Base-by-base conservation (phyloP, 768 basidiomycete genomes). In the Holtermannia corniformis region DNA sequence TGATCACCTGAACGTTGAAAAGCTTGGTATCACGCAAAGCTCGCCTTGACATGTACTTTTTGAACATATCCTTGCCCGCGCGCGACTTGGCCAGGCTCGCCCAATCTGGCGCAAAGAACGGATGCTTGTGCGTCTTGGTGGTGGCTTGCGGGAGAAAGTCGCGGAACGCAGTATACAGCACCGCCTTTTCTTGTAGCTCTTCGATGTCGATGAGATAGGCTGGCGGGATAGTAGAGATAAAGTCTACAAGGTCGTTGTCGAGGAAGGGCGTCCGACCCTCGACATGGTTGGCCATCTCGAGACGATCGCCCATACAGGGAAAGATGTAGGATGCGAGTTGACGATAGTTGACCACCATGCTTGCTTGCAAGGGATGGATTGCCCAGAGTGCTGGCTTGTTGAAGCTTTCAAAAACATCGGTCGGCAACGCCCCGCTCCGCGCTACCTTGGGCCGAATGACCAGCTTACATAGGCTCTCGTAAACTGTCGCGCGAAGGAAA, bases 221-320 rank as follows among this genome's bases (percentile, higher is more conserved):
- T 1, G 59, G 56, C 3, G 59, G 59, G 10, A 61, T 37, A 14
- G 40, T 26, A 49, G 57, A 64, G 49, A 61, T 53, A 41, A 64
- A 69, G n/a, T 69, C 67, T 5, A 62, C 62, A 0, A 69, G 27
- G 19, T 51, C 25, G 25, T 63, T 56, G 47, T 69, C 67, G 24
- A 69, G 47, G 59, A 69, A 69, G 12, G 65, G 65, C 24, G 62
- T 56, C 3, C 67, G 40, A 13, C 61, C 65, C 49, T 69, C 67
- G 41, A 69, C 55, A 11, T 61, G 62, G 42, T 67, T 63, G 11
- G 59, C 62, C 67, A 69, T 69, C 55, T 69, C 67, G 13, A 59
- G 58, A 20, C 67, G 52, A 42, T 69, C 67, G 25, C 67, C 67
- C 14, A 69, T 54, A 24, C 58, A 62, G 27, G 59, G 57, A 28